Evolutionary conservation across 2,329 filamentous ascomycete genomes (phyloP), one percentile per base, ranked within the genome.

Genomic region (Penicillium sp.): DNA sequence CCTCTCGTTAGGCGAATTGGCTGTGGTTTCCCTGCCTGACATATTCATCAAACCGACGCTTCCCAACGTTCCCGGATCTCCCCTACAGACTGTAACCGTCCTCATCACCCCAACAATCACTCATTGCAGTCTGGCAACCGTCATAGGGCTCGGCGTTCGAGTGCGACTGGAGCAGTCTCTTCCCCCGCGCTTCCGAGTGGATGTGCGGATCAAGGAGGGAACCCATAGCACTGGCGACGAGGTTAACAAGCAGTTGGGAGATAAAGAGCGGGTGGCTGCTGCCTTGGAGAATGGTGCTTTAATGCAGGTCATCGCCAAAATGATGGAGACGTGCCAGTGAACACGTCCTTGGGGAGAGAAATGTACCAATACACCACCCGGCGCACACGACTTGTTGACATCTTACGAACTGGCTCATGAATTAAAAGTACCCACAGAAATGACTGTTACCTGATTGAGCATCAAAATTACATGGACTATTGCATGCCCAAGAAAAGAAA

Each of bases 101-200:
- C 84, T 95, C 65, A 87, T 99, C 62, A 99, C 94, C 10, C 94
- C 94, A 9, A 99, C 94, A 24, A 94, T 97, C 67, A 95, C 93
- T 15, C 94, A 97, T 74, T 99, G 94, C 78, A 95, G 90, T 46
- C 83, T 99, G 38, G 94, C 94, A 29, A 99, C 94, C 0, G 91
- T 99, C 54, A 96, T 99, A 65, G 94, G 94, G 0, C 81, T 99
- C 15, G 94, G 92, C 13, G 90, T 99, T 21, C 85, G 94, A 42
- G 92, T 96, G 39, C 85, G 94, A 23, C 81, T 99, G 23, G 92
- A 97, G 75, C 88, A 95, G 71, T 88, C 89, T 10, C 79, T 99
- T 52, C 94, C 94, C 3, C 89, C 94, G 31, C 89, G 93, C 65
- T 99, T 94, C 72, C 85, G 94, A 34, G 83, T 97, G 46, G 92